A percentile compares a stretch with the other conserved stretches of the same genome.
Conservation (phyloP, 2,329 filamentous ascomycete genomes). For the Monilinia laxa region DNA sequence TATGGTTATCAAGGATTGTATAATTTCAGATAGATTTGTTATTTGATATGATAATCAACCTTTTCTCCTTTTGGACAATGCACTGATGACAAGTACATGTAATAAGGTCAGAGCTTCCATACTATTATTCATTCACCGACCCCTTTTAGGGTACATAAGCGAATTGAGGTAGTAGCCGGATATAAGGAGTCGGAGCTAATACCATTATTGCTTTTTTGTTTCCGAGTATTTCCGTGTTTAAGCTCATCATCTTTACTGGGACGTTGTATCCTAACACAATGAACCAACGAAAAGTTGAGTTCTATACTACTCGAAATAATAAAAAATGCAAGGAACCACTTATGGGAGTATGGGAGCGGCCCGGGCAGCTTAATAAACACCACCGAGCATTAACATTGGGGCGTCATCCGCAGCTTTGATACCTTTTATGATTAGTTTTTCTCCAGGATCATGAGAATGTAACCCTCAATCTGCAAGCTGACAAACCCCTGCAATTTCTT, state of each 20-base stretch:
- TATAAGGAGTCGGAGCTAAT: no score
- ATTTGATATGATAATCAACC: not conserved
- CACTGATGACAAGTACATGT: no score
- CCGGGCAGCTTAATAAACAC: not conserved
- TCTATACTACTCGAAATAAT: not conserved
- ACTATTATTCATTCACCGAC: not conserved
- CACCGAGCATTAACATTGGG: no score
- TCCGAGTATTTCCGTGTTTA: no score
- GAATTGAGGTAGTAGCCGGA: not conserved
- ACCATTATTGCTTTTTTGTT: no score
- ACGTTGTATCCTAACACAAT: not conserved
- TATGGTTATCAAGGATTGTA: not conserved
- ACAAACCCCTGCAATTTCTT: constrained; percentile 8
- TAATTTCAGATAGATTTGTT: not conserved
- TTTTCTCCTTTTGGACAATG: not conserved
- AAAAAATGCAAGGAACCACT: not conserved
- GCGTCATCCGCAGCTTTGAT: no score
- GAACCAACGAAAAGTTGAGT: not conserved
- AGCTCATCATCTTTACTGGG: not conserved
- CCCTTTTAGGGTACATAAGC: constrained; percentile 3
- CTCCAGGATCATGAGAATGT: not conserved
- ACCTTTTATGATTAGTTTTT: no score
- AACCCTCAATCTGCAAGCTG: not conserved
- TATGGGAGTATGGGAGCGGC: not conserved
- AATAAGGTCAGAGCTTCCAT: not conserved